These are phyloP conservation scores for Claviceps cyperi DNA, from an alignment of 2,329 filamentous ascomycete species.

Conservation along the genomic window DNA sequence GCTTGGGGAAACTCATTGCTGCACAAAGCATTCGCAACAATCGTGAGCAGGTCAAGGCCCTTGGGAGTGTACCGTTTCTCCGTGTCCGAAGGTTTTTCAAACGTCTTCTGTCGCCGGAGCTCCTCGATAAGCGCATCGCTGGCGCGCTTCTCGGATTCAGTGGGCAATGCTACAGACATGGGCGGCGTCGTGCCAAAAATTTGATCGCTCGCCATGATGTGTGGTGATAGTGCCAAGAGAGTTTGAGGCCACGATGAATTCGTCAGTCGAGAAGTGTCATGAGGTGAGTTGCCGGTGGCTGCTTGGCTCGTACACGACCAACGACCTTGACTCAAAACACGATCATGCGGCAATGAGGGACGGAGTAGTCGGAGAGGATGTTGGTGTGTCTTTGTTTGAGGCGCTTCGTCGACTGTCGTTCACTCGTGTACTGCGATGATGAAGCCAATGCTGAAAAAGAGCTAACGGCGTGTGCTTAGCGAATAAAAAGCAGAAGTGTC, in stretches of 20 bases:
- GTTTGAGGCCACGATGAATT: not conserved
- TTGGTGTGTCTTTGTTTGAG: not conserved
- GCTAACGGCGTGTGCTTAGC: not conserved
- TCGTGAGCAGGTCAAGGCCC: not conserved
- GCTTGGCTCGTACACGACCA: not conserved
- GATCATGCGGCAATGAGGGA: not conserved
- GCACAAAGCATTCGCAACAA: not conserved
- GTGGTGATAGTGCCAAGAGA: not conserved
- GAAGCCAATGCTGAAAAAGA: not conserved
- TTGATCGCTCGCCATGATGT: conserved; percentile 23
- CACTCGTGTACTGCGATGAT: not conserved
- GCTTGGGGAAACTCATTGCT: not conserved
- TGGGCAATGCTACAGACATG: conserved; percentile 65
- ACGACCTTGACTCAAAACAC: not conserved
- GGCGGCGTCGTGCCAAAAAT: conserved; percentile 62
- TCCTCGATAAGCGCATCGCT: conserved; percentile 73
- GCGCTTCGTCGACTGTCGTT: not conserved
- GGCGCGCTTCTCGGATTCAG: conserved; percentile 57
- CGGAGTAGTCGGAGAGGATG: not conserved
- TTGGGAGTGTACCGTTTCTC: conserved; percentile 50
- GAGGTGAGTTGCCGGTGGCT: not conserved
- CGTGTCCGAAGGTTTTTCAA: conserved; percentile 71
- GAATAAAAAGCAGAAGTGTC: not conserved
- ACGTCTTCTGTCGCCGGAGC: conserved; percentile 79
- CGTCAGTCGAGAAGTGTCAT: not conserved